phyloP scores from a whole-genome alignment of 768 basidiomycete genomes.

The Pisolithus orientalis region DNA sequence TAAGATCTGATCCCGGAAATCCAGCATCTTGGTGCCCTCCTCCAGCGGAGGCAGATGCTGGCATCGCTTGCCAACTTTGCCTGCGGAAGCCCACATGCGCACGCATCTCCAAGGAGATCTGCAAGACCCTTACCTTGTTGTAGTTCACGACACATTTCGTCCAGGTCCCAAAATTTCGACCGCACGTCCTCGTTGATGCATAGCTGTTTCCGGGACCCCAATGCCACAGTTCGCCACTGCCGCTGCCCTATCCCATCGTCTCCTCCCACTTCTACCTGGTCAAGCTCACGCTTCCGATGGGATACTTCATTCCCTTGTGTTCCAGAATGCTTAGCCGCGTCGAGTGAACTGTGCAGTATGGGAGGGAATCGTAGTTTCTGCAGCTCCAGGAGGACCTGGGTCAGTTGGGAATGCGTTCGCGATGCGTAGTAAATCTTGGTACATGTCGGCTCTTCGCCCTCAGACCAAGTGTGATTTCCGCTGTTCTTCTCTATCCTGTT shows the following conservation, averaged over 20 bases:
- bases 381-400: conserved; percentile 86
- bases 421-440: conserved; percentile 93
- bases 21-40: conserved; percentile 67
- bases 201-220: conserved; percentile 86
- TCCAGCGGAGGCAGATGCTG: conserved; percentile 64
- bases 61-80: conserved; percentile 65
- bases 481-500: conserved; percentile 11
- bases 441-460: conserved; percentile 48
- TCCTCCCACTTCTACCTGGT: conserved; percentile 15
- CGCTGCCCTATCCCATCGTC: conserved; percentile 21
- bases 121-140: conserved; percentile 45
- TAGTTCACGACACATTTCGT: conserved; percentile 83
- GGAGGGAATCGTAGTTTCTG: conserved; percentile 56
- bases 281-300: conserved; percentile 15
- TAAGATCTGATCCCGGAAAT: conserved; percentile 83
- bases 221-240: conserved; percentile 61
- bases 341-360: conserved; percentile 9
- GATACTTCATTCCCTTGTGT: neutral
- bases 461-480: conserved; percentile 7
- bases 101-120: neutral
- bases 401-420: conserved; percentile 90
- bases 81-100: conserved; percentile 26
- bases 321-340: conserved; percentile 5
- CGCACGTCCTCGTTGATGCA: conserved; percentile 86
- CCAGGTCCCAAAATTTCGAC: conserved; percentile 59